Base-by-base conservation (phyloP, 345 rosid species). In the Carallia pectinifolia region DNA sequence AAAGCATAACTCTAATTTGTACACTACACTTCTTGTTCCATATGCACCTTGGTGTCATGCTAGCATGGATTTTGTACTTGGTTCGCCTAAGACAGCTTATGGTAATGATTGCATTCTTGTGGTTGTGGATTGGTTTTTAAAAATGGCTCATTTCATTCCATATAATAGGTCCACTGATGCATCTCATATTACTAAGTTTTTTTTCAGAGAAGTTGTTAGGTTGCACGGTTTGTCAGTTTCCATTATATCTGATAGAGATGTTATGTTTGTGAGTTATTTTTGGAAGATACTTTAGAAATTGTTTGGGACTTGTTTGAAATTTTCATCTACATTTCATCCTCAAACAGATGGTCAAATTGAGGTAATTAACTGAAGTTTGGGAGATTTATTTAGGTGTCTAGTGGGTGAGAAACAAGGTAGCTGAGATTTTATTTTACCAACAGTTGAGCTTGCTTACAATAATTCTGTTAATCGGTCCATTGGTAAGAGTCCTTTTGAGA, bases 161-260 rank as follows among this genome's bases (percentile, higher is more conserved):
- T 64, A 54, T 44, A 5, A 3, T 23, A 23, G 23, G 23, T 23
- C 23, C 23, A 23, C 23, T 23, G 23, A 23, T 23, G 23, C 23
- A 23, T 1, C 2, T n/a, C 34, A 40, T 39, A 23, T 64, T 1
- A 36, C 47, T 3, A 44, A 64, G 2, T 19, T 64, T 2, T 64
- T 64, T 23, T 64, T 64, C 10, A 39, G 54, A n/a, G 54, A 64
- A 48, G 67, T 64, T 2, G 67, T 48, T 27, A 64, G 67, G 18
- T 30, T 64, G 23, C 54, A 64, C 44, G 54, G 55, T 39, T 18
- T 64, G 7, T 23, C 16, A 2, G 44, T 6, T 9, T 31, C 47
- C 3, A 61, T 61, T 31, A 16, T 61, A 13, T 61, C 33, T 7
- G 47, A 61, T 61, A 30, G 23, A 23, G 23, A 23, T 23, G 23